These are phyloP conservation scores for Coemansia reversa DNA, from an alignment of 192 early-diverging fungal species.

Conservation along the genomic window DNA sequence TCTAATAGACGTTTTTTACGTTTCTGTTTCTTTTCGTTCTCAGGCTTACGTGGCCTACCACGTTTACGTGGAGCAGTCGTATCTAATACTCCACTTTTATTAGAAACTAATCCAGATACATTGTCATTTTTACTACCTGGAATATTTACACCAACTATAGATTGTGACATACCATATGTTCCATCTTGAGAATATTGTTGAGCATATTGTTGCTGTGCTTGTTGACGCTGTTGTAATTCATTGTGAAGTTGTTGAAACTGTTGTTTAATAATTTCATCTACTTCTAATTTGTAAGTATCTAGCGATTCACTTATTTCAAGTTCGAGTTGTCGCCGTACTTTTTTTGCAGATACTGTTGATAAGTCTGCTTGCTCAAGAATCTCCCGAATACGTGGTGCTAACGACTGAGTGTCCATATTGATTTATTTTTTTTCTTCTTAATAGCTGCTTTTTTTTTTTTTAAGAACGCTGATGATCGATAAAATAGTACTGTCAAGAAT, in stretches of 20 bases:
- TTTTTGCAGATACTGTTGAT: conserved; percentile 55
- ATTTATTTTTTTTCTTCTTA: background rate
- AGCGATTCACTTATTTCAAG: conserved; percentile 50
- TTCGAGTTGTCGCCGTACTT: conserved; percentile 59
- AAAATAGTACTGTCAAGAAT: too few species aligned
- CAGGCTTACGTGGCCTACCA: conserved; percentile 44
- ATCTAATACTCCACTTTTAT: background rate
- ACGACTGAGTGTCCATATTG: conserved; percentile 28
- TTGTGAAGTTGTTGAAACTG: conserved; percentile 53
- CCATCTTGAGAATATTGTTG: conserved; percentile 41
- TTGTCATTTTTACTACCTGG: conserved; percentile 8
- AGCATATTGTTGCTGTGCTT: conserved; percentile 48
- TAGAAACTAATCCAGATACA: conserved; percentile 4
- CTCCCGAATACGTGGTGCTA: conserved; percentile 47
- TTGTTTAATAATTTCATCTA: conserved; percentile 55
- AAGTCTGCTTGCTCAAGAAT: conserved; percentile 56
- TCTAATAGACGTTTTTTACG: conserved; percentile 37
- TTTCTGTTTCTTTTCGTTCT: conserved; percentile 39
- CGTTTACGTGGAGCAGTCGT: conserved; percentile 30
- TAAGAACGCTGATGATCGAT: too few species aligned
- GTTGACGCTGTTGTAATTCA: conserved; percentile 48
- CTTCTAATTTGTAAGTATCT: conserved; percentile 47
- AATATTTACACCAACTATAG: conserved; percentile 19
- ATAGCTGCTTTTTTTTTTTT: background rate
- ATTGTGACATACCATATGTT: conserved; percentile 12